Evolutionary conservation across 2,329 filamentous ascomycete genomes (phyloP).

Genomic region (Fusarium poae): DNA sequence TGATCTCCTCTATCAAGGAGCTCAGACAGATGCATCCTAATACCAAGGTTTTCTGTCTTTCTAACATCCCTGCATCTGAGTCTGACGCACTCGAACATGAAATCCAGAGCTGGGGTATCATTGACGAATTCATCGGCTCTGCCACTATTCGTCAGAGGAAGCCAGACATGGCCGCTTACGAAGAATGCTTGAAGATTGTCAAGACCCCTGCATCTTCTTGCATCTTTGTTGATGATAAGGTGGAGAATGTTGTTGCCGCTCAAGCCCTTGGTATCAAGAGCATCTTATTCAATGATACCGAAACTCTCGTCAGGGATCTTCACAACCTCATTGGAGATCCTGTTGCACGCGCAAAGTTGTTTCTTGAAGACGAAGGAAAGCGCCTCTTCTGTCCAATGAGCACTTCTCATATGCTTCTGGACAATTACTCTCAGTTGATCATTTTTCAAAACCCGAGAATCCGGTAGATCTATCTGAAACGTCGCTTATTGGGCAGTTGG

Average conservation of each 20-base stretch:
- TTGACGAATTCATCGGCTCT: slow-evolving; percentile 6
- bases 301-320: background rate
- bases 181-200: background rate
- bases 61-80: slow-evolving; percentile 12
- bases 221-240: slow-evolving; percentile 12
- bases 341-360: background rate
- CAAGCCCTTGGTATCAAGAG: slow-evolving; percentile 1
- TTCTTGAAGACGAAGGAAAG: background rate
- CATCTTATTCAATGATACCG: background rate
- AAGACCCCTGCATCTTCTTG: background rate
- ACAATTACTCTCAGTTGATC: slow-evolving; percentile 13
- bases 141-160: background rate
- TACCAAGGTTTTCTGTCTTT: background rate
- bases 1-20: slow-evolving; percentile 1
- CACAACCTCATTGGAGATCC: slow-evolving; percentile 4
- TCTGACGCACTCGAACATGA: background rate
- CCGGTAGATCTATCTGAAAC: background rate
- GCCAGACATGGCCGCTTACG: slow-evolving; percentile 1
- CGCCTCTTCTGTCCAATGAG: background rate
- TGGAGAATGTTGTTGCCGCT: slow-evolving; percentile 1
- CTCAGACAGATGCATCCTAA: background rate
- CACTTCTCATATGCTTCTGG: background rate
- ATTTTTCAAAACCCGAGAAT: slow-evolving; percentile 9
- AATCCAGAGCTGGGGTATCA: slow-evolving; percentile 10
- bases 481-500: rapidly evolving